These are phyloP conservation scores for Aureobasidium leucospermi DNA, from an alignment of 2,329 filamentous ascomycete species.

Conservation along the genomic window DNA sequence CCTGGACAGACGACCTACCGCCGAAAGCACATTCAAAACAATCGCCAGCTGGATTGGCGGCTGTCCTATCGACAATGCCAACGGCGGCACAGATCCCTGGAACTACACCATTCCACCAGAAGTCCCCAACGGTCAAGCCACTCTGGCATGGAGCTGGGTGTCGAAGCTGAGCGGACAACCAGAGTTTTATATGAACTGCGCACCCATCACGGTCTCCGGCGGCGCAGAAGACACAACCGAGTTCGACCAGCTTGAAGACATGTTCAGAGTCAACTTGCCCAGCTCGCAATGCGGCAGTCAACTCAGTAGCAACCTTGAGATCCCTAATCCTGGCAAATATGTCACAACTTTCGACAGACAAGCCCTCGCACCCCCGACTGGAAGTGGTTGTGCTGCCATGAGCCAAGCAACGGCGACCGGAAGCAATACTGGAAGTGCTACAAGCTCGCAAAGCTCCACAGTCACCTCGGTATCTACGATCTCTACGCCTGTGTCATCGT, in stretches of 20 bases:
- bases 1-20: conserved; percentile 64
- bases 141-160: conserved; percentile 89
- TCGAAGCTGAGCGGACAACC: conserved; percentile 79
- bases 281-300: conserved; percentile 43
- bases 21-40: conserved; percentile 68
- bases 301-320: conserved; percentile 40
- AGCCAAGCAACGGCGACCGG: conserved; percentile 14
- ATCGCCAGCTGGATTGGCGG: conserved; percentile 84
- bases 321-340: conserved; percentile 58
- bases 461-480: conserved; percentile 5
- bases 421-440: conserved; percentile 16
- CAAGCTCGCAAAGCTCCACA: conserved; percentile 6
- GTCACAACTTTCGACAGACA: conserved; percentile 33
- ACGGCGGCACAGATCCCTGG: conserved; percentile 45
- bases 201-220: conserved; percentile 59
- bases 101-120: conserved; percentile 64
- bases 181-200: conserved; percentile 98
- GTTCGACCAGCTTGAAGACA: conserved; percentile 58
- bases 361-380: conserved; percentile 16
- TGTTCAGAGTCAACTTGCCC: conserved; percentile 67
- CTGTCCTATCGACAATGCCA: conserved; percentile 56
- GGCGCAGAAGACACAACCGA: conserved; percentile 45
- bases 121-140: conserved; percentile 68
- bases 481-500: background rate
- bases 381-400: conserved; percentile 19